phyloP scores from a whole-genome alignment of 495 filamentous ascomycete genomes.

The Neurospora sp. region DNA sequence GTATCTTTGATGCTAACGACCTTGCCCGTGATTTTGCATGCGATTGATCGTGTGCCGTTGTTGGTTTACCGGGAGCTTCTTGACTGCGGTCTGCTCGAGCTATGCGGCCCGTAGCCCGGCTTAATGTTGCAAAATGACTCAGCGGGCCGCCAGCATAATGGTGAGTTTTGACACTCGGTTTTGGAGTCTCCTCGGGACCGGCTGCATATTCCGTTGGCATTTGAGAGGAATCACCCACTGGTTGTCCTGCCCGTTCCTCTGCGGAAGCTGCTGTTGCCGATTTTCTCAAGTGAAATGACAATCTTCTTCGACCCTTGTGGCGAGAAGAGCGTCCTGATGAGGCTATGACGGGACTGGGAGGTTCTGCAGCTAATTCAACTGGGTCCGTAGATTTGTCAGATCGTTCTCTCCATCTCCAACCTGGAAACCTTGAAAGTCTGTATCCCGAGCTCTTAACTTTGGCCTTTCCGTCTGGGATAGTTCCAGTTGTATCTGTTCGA shows the following conservation, averaged over 20 bases:
- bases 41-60: background rate
- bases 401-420: slow-evolving; percentile 8
- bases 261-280: background rate
- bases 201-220: background rate
- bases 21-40: background rate
- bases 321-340: background rate
- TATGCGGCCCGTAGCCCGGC: background rate
- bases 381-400: background rate
- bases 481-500: background rate
- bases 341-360: background rate
- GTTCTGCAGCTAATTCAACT: background rate
- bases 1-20: background rate
- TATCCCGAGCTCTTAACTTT: slow-evolving; percentile 3
- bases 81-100: background rate
- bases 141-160: background rate
- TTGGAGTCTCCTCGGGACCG: background rate
- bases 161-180: background rate
- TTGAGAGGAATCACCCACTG: background rate
- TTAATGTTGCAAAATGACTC: background rate
- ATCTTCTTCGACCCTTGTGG: background rate
- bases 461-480: background rate
- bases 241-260: background rate
- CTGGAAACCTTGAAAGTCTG: slow-evolving; percentile 6
- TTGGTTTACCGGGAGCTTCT: background rate
- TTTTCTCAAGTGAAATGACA: background rate